Conservation (phyloP, 805 yeast species). For the Ogataea populi-albae region DNA sequence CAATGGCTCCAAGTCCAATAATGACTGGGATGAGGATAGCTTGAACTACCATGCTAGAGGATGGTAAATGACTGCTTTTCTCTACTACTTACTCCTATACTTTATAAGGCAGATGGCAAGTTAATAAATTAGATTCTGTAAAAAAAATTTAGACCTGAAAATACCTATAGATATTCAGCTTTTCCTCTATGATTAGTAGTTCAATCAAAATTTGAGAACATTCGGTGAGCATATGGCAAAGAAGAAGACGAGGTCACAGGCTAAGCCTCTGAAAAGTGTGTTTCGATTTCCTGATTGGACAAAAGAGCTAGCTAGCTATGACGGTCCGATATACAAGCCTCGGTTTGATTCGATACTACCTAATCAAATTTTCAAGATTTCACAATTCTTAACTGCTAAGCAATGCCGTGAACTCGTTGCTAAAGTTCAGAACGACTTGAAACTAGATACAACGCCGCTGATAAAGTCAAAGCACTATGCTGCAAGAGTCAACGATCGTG, state of each 20-base stretch:
- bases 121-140: too few relatives aligned
- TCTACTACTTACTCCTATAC: too few relatives aligned
- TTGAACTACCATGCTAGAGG: conserved; percentile 42
- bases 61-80: conserved; percentile 28
- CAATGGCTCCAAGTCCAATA: conserved; percentile 1
- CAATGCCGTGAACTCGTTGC: conserved; percentile 40
- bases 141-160: too few relatives aligned
- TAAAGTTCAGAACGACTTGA: conserved; percentile 22
- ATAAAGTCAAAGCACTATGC: conserved; percentile 52
- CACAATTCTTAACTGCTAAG: conserved; percentile 36
- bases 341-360: conserved; percentile 17
- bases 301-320: background rate
- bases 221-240: too few relatives aligned
- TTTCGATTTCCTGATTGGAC: conserved; percentile 9
- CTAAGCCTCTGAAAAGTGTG: too few relatives aligned
- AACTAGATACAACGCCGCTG: conserved; percentile 46
- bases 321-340: conserved; percentile 8
- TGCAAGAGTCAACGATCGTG: conserved; percentile 54
- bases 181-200: too few relatives aligned
- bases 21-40: conserved; percentile 31
- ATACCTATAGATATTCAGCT: too few relatives aligned
- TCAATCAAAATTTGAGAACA: too few relatives aligned
- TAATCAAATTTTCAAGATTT: conserved; percentile 40
- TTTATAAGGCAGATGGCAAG: too few relatives aligned
- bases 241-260: too few relatives aligned